Base-by-base conservation (phyloP, 352 stramenopile genomes). In the Phytophthora pinifolia region DNA sequence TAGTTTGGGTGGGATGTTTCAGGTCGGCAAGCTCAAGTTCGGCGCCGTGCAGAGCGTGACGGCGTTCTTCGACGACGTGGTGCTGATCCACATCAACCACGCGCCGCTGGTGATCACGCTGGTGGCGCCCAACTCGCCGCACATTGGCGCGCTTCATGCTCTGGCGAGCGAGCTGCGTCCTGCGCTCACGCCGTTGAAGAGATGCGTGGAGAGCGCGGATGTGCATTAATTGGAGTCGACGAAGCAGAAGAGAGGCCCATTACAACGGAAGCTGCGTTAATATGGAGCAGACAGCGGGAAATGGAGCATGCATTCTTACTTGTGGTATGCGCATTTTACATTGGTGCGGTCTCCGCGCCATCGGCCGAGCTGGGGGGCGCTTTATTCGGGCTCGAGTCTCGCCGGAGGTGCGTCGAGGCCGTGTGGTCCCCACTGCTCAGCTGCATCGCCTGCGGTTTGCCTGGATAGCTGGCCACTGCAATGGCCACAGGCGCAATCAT, bases 21-120 rank as follows among this genome's bases (percentile, higher is more conserved):
- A 90, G 78, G 66, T 89, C 10, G 83, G 83, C 17, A 93, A 93
- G 62, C 76, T 93, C 59, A 80, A 86, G 51, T 91, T 93, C 49
- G 83, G 80, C 25, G 62, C 60, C 6, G 80, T 93, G 46, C 62
- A 84, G 48, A 88, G 68, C 44, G 65, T 91, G 41, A 93, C 80
- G 44, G 76, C 72, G 9, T 93, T 89, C 66, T 93, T 86, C 46
- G 75, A 75, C 39, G 67, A 76, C 42, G 71, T 87, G 43, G 83
- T 88, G 57, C 64, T 93, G 31, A 67, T 93, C 30, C 83, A 93
- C 70, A 73, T 89, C 39, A 89, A 93, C 65, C 64, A 87, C 49
- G 60, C 75, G 46, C 83, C 83, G 35, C 70, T 93, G 32, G 83
- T 93, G 46, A 74, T 89, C 54, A 93, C 83, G 35, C 70, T 93